phyloP scores from a whole-genome alignment of 164 flowering plant genomes.

The Aristolochia californica region DNA sequence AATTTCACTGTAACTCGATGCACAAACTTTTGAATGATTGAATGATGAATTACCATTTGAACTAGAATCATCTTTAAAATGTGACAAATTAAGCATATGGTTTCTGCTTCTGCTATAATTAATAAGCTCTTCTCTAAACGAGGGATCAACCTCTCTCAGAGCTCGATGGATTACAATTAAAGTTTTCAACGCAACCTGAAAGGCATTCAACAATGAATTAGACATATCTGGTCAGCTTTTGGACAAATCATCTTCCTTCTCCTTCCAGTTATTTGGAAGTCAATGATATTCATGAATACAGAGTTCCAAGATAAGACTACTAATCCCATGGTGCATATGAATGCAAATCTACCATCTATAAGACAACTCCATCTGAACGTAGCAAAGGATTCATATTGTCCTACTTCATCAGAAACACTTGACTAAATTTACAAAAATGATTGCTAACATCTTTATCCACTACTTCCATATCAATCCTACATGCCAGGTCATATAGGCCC shows the following conservation, averaged over 20 bases:
- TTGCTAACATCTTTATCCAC: no score
- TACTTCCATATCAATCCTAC: no score
- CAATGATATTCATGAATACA: no score
- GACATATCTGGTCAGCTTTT: not conserved
- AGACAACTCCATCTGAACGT: not conserved
- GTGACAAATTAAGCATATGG: conserved; percentile 90
- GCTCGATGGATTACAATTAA: conserved; percentile 92
- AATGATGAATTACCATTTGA: conserved; percentile 55
- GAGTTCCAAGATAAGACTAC: no score
- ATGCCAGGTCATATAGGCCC: no score
- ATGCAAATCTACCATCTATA: not conserved
- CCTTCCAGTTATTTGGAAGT: not conserved
- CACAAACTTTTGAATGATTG: not conserved
- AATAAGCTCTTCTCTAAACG: conserved; percentile 85
- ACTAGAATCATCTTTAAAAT: conserved; percentile 97
- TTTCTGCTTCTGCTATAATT: conserved; percentile 76
- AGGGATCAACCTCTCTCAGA: conserved; percentile 89
- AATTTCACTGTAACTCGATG: not conserved
- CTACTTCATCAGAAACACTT: no score
- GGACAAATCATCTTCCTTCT: no score
- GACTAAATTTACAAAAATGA: no score
- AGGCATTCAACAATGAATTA: conserved; percentile 3
- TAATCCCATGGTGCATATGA: not conserved
- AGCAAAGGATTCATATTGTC: not conserved
- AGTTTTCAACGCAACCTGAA: conserved; percentile 92